Evolutionary conservation across 768 basidiomycete genomes (phyloP), one percentile per base, ranked within the genome.

Genomic region (Mycena albidolilacea): DNA sequence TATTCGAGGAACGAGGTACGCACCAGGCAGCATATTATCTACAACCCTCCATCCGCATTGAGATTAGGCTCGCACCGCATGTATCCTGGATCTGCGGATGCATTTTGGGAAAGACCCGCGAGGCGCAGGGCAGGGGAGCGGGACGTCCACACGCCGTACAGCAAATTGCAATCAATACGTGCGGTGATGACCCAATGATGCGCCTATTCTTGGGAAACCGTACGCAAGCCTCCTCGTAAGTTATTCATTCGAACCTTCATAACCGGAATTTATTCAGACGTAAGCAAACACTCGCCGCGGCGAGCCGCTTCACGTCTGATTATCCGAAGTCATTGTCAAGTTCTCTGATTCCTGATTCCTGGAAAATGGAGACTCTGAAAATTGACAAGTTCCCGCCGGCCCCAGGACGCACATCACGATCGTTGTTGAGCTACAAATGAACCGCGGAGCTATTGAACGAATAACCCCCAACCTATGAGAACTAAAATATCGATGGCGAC

Each of bases 91-190:
- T 52, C 50, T 52, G 50, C 50, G 50, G 50, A 52, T 52, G 50
- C 50, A 52, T 52, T 52, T 52, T 52, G 50, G 50, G 50, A 52
- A 52, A 52, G 50, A 52, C 50, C 50, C 50, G 50, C 50, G 50
- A 52, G 50, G 50, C 50, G 50, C 50, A 52, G 50, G 50, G 50
- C 50, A 52, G 50, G 50, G 50, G 50, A 52, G n/a, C 50, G 50
- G 50, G 21, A 52, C 50, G 50, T 21, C 50, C 50, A 52, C 23
- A 52, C 50, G 50, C 50, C 50, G 21, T 52, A 52, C 50, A 52
- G 50, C 50, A 52, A 52, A 52, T 52, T 52, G 50, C 50, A 52
- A 52, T 52, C 50, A 52, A 52, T 52, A 52, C 50, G 50, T 52
- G 50, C 50, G 50, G 50, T 52, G n/a, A 52, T 52, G 50, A 52